Evolutionary conservation across 257 asterid species (phyloP).

Genomic region (Gentiana straminea): DNA sequence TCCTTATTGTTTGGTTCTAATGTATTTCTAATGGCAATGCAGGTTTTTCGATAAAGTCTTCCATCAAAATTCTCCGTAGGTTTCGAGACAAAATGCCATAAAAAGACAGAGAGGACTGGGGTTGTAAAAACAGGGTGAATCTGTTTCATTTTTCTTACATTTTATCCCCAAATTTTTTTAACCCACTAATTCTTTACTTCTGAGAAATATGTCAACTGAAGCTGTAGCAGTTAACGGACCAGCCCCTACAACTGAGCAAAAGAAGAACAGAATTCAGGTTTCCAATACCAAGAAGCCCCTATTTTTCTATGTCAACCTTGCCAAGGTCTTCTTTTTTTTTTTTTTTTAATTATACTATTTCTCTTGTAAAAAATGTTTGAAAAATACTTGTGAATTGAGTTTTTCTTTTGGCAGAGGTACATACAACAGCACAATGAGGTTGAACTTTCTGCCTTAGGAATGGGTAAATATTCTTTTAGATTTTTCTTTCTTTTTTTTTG

Average conservation of each 20-base stretch:
- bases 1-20: conserved; percentile 12
- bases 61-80: conserved; percentile 9
- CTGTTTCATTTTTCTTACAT: neutral
- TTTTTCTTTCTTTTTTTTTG: neutral
- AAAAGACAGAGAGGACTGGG: neutral
- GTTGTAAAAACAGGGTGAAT: neutral
- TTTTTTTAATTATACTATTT: too few species aligned
- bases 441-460: conserved; percentile 96
- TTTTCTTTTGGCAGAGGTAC: conserved; percentile 50
- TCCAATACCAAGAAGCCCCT: conserved; percentile 57
- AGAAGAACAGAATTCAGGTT: conserved; percentile 50
- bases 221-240: conserved; percentile 18
- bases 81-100: neutral
- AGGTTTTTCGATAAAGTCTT: conserved; percentile 11
- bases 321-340: conserved; percentile 20
- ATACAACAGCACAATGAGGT: conserved; percentile 88
- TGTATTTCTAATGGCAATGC: conserved; percentile 11
- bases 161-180: too few species aligned
- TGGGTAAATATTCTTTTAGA: conserved; percentile 42
- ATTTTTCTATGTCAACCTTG: conserved; percentile 55
- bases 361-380: neutral
- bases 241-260: conserved; percentile 12
- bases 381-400: neutral
- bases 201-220: conserved; percentile 31
- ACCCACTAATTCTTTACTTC: too few species aligned